Evolutionary conservation across 352 stramenopile species (phyloP).

Genomic region (Globisporangium barbulae): DNA sequence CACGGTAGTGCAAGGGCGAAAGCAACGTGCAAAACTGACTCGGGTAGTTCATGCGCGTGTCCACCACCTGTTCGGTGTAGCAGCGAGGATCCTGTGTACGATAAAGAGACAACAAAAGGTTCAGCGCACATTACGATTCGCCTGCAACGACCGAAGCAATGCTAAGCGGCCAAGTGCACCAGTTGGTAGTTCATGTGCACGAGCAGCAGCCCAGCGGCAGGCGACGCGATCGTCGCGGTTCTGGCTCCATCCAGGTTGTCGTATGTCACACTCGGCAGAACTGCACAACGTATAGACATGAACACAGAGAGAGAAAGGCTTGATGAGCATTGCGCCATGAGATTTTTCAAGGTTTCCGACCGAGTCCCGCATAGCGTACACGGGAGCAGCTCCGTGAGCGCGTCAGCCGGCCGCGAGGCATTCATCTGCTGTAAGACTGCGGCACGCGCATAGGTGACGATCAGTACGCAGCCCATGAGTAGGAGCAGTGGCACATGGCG

Average conservation of each 20-base stretch:
- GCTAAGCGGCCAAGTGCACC: slow-evolving; percentile 10
- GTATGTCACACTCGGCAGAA: slow-evolving; percentile 45
- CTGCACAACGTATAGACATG: slow-evolving; percentile 16
- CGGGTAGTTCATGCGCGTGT: slow-evolving; percentile 46
- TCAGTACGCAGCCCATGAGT: background rate
- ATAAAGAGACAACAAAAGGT: background rate
- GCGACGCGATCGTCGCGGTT: slow-evolving; percentile 33
- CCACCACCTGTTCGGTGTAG: slow-evolving; percentile 52
- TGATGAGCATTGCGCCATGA: background rate
- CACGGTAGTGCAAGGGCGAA: background rate
- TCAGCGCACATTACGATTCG: background rate
- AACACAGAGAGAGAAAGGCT: background rate
- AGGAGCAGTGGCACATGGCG: background rate
- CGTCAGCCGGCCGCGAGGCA: background rate
- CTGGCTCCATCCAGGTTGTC: slow-evolving; percentile 51
- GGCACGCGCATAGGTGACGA: background rate
- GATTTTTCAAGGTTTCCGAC: background rate
- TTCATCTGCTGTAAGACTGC: slow-evolving; percentile 8
- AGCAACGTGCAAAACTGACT: slow-evolving; percentile 20
- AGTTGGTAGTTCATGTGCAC: slow-evolving; percentile 51
- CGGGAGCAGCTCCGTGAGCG: slow-evolving; percentile 2
- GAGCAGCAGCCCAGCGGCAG: slow-evolving; percentile 39
- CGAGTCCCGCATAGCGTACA: background rate
- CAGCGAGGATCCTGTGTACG: slow-evolving; percentile 41
- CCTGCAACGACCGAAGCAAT: background rate